Conservation (phyloP, 202 grass and related monocot species). For the Hordeum pubiflorum region DNA sequence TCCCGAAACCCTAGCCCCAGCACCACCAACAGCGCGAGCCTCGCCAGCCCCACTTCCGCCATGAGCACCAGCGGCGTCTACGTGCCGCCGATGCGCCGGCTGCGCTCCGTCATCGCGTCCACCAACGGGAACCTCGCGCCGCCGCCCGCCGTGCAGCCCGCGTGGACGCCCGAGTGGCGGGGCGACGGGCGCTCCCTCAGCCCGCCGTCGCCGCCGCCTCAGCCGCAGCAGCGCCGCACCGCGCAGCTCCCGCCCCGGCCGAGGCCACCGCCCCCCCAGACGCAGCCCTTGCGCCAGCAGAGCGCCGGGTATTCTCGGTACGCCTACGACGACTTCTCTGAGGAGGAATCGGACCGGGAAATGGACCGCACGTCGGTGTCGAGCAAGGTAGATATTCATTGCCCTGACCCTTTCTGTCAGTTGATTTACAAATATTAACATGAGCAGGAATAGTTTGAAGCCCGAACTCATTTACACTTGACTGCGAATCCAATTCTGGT, state of each 20-base stretch:
- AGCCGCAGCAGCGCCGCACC: not conserved
- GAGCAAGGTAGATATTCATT: slow-evolving; percentile 43
- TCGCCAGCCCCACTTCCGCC: not conserved
- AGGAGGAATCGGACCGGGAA: slow-evolving; percentile 81
- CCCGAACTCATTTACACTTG: not conserved
- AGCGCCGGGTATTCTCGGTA: slow-evolving; percentile 50
- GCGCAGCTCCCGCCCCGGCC: not conserved
- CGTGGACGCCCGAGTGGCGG: slow-evolving; percentile 43
- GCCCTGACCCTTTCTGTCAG: not conserved
- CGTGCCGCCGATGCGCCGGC: slow-evolving; percentile 82
- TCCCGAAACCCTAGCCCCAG: slow-evolving; percentile 42
- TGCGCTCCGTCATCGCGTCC: slow-evolving; percentile 78
- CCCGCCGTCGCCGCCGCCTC: slow-evolving; percentile 9
- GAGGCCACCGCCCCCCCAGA: slow-evolving; percentile 13
- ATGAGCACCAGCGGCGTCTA: slow-evolving; percentile 61
- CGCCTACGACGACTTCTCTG: slow-evolving; percentile 77
- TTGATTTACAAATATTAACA: not conserved
- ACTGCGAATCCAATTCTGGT: not conserved
- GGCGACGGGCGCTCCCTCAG: slow-evolving; percentile 27
- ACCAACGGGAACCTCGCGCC: slow-evolving; percentile 58
- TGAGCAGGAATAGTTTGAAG: not conserved
- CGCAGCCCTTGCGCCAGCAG: slow-evolving; percentile 42
- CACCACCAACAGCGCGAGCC: not conserved
- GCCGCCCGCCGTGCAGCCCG: slow-evolving; percentile 20
- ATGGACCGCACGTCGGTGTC: slow-evolving; percentile 40